Percentiles rank a stretch among this genome's conserved stretches.
These are phyloP conservation scores for Oehlia diaphana DNA, from an alignment of 192 early-diverging fungal species.

Conservation along the genomic window DNA sequence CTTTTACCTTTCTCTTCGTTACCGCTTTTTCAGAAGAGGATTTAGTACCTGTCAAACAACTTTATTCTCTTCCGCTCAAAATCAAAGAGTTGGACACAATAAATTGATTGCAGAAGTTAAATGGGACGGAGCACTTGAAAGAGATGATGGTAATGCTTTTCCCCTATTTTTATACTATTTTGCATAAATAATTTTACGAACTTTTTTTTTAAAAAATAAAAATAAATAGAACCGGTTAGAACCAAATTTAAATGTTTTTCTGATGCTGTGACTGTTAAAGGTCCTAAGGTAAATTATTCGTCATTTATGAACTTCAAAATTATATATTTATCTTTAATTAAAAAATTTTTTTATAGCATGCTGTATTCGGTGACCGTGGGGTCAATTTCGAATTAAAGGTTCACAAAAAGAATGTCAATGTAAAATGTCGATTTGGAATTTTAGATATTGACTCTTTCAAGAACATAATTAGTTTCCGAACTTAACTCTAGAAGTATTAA, in stretches of 20 bases:
- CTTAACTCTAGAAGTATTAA: no score
- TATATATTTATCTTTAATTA: background rate
- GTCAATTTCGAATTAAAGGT: background rate
- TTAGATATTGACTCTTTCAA: background rate
- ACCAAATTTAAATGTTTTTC: background rate
- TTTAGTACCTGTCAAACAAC: background rate
- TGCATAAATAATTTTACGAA: background rate
- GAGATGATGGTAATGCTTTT: background rate
- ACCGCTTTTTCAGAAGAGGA: no score
- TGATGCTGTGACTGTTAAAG: slow-evolving; percentile 1
- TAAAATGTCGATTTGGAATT: background rate
- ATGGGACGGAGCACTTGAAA: background rate
- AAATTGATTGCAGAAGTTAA: background rate
- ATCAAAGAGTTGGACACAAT: background rate
- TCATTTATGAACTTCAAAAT: background rate
- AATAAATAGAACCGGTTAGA: background rate
- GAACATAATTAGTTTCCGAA: no score
- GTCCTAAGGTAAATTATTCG: background rate
- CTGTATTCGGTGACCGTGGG: background rate
- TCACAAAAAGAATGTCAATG: background rate
- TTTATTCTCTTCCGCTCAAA: background rate
- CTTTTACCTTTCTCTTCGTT: no score
- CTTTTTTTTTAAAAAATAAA: background rate
- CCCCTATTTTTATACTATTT: background rate
- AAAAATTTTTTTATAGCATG: background rate